Conservation (phyloP, 2,329 filamentous ascomycete species). For the Venturia nashicola region DNA sequence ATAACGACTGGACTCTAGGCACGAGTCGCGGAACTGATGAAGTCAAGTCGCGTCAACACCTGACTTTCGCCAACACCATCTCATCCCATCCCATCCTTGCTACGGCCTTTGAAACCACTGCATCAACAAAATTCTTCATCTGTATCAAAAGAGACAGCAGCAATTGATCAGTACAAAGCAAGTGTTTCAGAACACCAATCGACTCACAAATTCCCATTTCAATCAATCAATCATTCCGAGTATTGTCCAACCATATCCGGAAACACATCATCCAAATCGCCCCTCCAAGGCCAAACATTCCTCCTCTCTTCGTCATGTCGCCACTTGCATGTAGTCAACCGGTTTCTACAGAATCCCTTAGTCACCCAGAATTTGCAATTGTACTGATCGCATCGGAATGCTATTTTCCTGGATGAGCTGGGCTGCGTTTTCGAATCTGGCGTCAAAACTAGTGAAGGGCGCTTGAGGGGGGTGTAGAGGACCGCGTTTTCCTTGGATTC, state of each 20-base stretch:
- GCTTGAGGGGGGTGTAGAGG: background rate
- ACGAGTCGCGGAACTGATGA: background rate
- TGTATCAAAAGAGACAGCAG: background rate
- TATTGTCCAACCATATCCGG: background rate
- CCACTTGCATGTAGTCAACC: background rate
- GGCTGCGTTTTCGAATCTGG: background rate
- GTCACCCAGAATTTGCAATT: background rate
- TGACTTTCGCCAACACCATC: background rate
- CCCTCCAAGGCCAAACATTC: slow-evolving; percentile 1
- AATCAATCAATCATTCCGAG: background rate
- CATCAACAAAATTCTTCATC: background rate
- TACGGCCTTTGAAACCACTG: background rate
- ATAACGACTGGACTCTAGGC: background rate
- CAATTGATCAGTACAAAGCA: background rate
- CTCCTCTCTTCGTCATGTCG: background rate
- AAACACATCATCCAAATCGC: background rate
- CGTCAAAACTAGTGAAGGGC: background rate
- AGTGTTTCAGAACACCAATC: background rate
- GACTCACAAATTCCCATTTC: background rate
- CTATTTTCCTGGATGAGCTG: background rate
- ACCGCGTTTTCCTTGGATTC: background rate
- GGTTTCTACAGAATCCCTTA: background rate
- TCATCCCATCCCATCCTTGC: background rate
- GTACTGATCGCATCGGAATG: background rate
- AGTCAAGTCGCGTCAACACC: background rate